Percentiles rank a stretch among this genome's conserved stretches.
Evolutionary conservation across 2,329 filamentous ascomycete genomes (phyloP).

Genomic region (Daldinia eschscholtzii): DNA sequence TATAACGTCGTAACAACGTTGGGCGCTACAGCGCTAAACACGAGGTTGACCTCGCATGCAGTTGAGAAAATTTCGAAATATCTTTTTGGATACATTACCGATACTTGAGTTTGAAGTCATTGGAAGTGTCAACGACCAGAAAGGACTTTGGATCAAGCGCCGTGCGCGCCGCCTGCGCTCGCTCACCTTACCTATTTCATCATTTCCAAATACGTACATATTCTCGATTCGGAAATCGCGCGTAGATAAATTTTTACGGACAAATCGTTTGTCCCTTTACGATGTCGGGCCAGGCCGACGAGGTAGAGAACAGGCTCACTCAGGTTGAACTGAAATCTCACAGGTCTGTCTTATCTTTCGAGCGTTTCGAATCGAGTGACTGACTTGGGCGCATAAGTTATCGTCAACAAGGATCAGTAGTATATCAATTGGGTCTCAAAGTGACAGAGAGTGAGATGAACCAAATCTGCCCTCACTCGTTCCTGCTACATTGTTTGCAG

Average conservation of each 20-base stretch:
- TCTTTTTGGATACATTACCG: conserved; percentile 1
- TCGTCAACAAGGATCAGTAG: neutral
- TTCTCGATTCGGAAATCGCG: conserved; percentile 7
- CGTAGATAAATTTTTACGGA: conserved; percentile 2
- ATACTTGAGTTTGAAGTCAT: conserved; percentile 6
- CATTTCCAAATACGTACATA: conserved; percentile 10
- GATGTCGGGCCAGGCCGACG: neutral
- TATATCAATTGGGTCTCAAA: neutral
- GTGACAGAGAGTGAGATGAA: neutral
- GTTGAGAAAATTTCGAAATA: conserved; percentile 1
- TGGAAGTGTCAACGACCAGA: neutral
- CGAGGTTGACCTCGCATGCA: conserved; percentile 2
- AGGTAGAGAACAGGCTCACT: neutral
- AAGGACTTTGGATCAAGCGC: neutral
- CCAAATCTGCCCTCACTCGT: neutral
- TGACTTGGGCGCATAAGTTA: neutral
- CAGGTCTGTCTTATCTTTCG: neutral
- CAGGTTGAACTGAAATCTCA: neutral
- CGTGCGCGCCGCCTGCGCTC: neutral
- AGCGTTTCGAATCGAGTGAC: neutral
- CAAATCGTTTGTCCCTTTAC: neutral
- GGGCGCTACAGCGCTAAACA: conserved; percentile 1
- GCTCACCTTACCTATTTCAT: conserved; percentile 9
- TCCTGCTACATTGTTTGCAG: no score
- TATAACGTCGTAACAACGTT: conserved; percentile 17